Base-by-base conservation (phyloP, 192 early-diverging fungal species). In the Backusella mclennaniae region DNA sequence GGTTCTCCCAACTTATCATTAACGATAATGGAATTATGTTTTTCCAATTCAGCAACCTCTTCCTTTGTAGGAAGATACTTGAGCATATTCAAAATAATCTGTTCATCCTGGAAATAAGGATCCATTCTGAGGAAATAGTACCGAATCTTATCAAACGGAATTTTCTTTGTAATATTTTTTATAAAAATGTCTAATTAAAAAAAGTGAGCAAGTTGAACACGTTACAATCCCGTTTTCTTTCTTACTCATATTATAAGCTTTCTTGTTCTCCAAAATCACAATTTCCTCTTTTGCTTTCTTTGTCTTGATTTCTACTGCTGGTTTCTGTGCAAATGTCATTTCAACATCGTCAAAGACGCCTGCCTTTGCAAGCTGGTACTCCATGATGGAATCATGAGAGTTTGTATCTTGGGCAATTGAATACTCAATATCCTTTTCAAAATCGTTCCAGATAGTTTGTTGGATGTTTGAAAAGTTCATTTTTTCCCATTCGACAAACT, bases 401-500 rank as follows among this genome's bases (percentile, higher is more conserved):
- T 70, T 44, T 71, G 42, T 31, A 4, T 71, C 42, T 31, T 71
- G 41, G 9, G 42, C 41, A 17, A 71, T 19, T 1, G 70, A 71
- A 17, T 44, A 46, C 5, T 71, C 70, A 12, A 71, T 71, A 29
- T 75, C 66, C 17, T 41, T 56, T 33, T 75, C 74, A 6, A 66
- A 75, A 44, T 75, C 59, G 31, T 39, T 39, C 93, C 93, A 94
- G 19, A 94, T 75, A 1, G 91, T 93, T 36, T 85, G 80, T 66
- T 88, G 87, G 33, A 94, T 87, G 46, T 81, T 73, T 59, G 87
- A 84, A 71, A 90, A 84, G 74, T 88, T 89, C 59, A 94, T 83
- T 79, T 94, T 94, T 66, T 94, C 93, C 93, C 93, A 94, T 78
- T 93, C 91, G 52, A 94, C 75, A 23, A 88, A 85, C 77, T 93